Percentiles rank a stretch among this genome's conserved stretches.
These are phyloP conservation scores for Corrigiola litoralis DNA, from an alignment of 179 eudicot genomes.

Conservation along the genomic window DNA sequence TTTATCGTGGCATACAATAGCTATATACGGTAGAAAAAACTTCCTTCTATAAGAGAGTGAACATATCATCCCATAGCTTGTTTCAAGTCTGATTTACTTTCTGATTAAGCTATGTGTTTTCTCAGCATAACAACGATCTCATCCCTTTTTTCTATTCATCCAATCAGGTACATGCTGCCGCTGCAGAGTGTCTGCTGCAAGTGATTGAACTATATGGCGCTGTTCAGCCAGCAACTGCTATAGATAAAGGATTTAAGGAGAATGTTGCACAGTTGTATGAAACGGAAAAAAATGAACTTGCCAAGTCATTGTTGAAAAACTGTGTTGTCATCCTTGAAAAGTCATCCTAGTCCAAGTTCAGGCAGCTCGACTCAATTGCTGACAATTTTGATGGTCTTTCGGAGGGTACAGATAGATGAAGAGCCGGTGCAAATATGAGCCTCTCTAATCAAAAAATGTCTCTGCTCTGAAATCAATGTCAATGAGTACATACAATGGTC, in stretches of 20 bases:
- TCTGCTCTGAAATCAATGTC: no score
- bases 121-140: neutral
- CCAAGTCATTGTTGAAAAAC: constrained; percentile 63
- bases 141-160: neutral
- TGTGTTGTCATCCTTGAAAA: constrained; percentile 51
- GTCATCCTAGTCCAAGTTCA: constrained; percentile 11
- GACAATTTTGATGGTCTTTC: neutral
- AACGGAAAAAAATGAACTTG: constrained; percentile 76
- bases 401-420: neutral
- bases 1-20: no score
- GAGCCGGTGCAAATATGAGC: neutral
- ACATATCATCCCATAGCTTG: no score
- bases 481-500: no score
- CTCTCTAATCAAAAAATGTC: no score
- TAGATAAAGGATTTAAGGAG: constrained; percentile 40
- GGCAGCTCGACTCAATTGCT: neutral
- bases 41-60: no score
- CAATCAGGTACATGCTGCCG: constrained; percentile 67
- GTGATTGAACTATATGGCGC: constrained; percentile 40
- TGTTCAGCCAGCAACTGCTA: constrained; percentile 27
- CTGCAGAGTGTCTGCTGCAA: constrained; percentile 76
- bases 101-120: neutral
- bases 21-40: no score
- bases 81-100: no score
- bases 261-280: constrained; percentile 50